These are phyloP conservation scores for Cicer chorassanicum DNA, from an alignment of 306 rosid species.

Conservation along the genomic window DNA sequence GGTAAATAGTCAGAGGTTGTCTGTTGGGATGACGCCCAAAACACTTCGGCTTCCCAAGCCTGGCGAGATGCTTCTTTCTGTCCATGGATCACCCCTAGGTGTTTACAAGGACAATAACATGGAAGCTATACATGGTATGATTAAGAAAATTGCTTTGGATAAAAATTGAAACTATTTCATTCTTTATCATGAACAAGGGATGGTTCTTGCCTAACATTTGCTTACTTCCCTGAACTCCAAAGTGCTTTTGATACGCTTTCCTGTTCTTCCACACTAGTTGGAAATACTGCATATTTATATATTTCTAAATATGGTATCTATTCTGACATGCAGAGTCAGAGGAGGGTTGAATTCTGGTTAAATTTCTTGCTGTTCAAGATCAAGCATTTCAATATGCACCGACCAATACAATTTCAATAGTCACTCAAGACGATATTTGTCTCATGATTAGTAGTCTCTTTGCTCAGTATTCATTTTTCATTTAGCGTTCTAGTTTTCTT, in stretches of 20 bases:
- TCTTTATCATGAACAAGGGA: conserved; percentile 17
- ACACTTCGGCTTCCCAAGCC: conserved; percentile 77
- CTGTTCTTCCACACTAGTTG: neutral
- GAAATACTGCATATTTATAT: conserved; percentile 6
- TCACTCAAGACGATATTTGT: neutral
- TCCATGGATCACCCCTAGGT: conserved; percentile 92
- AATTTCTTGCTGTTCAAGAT: conserved; percentile 24
- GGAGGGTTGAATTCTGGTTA: conserved; percentile 52
- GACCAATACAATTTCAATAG: conserved; percentile 2
- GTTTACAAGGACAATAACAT: conserved; percentile 85
- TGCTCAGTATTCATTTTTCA: neutral
- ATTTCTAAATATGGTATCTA: conserved; percentile 41
- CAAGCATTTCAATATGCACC: conserved; percentile 12
- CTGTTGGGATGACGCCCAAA: conserved; percentile 89
- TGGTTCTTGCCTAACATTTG: neutral
- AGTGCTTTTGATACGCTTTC: conserved; percentile 7
- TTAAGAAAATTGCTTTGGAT: conserved; percentile 14
- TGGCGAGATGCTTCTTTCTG: conserved; percentile 90
- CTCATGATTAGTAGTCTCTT: neutral
- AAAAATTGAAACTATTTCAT: conserved; percentile 26
- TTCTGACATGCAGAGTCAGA: conserved; percentile 68
- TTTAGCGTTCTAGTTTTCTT: neutral
- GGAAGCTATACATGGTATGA: conserved; percentile 85
- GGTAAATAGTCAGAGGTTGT: conserved; percentile 77
- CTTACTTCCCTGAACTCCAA: conserved; percentile 10